These are phyloP conservation scores for Trichosporon sp. DNA, from an alignment of 1,284 basidiomycete species.

Conservation along the genomic window DNA sequence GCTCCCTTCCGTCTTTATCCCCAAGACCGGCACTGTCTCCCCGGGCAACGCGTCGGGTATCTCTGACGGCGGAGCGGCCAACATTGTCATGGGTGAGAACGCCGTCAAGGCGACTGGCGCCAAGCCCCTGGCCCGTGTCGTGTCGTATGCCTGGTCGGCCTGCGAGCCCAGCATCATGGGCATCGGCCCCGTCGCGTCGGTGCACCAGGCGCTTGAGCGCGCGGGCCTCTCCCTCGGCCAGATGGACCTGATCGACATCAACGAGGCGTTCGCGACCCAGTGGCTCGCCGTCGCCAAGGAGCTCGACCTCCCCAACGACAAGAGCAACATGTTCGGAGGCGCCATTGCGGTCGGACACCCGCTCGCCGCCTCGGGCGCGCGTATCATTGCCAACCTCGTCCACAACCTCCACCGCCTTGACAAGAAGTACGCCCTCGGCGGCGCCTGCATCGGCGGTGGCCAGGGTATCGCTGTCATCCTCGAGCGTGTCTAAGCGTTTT, in stretches of 20 bases:
- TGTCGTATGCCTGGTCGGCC: constrained; percentile 61
- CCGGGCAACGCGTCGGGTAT: constrained; percentile 63
- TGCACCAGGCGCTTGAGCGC: constrained; percentile 44
- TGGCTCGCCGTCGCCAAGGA: constrained; percentile 62
- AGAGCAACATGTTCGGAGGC: constrained; percentile 62
- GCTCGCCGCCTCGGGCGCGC: constrained; percentile 61
- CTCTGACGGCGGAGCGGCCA: constrained; percentile 63
- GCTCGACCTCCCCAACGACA: constrained; percentile 61
- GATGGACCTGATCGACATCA: constrained; percentile 63
- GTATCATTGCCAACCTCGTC: constrained; percentile 60
- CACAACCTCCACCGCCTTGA: constrained; percentile 61
- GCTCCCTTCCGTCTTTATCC: constrained; percentile 61
- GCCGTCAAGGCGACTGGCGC: constrained; percentile 58
- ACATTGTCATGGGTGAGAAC: constrained; percentile 61
- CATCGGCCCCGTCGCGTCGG: constrained; percentile 61
- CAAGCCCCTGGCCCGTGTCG: constrained; percentile 60
- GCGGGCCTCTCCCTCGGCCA: constrained; percentile 55
- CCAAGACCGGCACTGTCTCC: constrained; percentile 60
- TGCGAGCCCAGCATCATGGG: constrained; percentile 64
- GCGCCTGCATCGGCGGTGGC: constrained; percentile 62
- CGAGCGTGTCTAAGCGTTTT: constrained; percentile 35
- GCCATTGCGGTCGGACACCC: constrained; percentile 62
- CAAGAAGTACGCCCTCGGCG: constrained; percentile 62
- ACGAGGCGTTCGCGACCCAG: constrained; percentile 64
- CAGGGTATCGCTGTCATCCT: constrained; percentile 54